Evolutionary conservation across 345 rosid genomes (phyloP).

Genomic region (Bruguiera gymnorhiza): DNA sequence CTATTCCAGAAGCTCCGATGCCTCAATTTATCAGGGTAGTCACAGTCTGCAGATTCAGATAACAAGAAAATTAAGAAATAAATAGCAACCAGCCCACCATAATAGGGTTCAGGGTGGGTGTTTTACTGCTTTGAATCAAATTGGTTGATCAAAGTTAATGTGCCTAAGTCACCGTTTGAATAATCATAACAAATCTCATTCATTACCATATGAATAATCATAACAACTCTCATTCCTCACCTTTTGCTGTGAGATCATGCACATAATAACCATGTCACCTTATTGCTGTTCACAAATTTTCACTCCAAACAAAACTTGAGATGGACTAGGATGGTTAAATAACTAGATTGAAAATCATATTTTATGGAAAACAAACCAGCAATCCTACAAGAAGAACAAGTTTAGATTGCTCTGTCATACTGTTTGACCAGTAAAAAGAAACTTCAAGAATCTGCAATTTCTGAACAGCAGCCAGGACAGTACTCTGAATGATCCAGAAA

Average conservation of each 20-base stretch:
- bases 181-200: too few relatives aligned
- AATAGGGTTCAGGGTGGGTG: too few relatives aligned
- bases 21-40: slow-evolving; percentile 30
- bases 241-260: slow-evolving; percentile 2
- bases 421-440: too few relatives aligned
- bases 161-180: too few relatives aligned
- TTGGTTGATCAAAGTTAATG: too few relatives aligned
- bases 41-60: slow-evolving; percentile 14
- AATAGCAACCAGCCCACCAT: background rate
- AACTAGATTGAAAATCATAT: background rate
- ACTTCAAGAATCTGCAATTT: too few relatives aligned
- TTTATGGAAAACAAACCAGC: too few relatives aligned
- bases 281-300: background rate
- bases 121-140: too few relatives aligned
- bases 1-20: slow-evolving; percentile 31
- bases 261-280: background rate
- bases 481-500: slow-evolving; percentile 10
- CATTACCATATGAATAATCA: too few relatives aligned
- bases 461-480: slow-evolving; percentile 25
- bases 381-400: too few relatives aligned
- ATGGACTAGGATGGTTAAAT: background rate
- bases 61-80: background rate
- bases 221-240: too few relatives aligned
- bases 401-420: too few relatives aligned
- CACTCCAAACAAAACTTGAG: background rate